Evolutionary conservation across 164 flowering plant genomes (phyloP), one percentile per base, ranked within the genome.

Genomic region (Berberis thunbergii): DNA sequence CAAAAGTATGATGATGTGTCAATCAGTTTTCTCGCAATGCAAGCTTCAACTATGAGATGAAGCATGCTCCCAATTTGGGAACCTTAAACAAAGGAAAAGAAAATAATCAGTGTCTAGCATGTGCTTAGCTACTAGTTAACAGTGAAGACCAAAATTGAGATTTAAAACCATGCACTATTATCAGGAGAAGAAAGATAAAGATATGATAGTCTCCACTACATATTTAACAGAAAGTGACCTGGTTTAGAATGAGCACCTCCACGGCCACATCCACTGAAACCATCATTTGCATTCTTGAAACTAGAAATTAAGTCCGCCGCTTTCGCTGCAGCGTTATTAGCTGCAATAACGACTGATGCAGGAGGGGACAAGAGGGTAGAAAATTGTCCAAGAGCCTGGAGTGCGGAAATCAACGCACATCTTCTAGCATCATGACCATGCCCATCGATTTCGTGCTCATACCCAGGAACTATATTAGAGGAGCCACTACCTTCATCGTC

Each of bases 21-120:
- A 53, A 93, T 68, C 66, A 93, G 67, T 49, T 82, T 82, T 78
- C 97, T 81, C 38, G 97, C 86, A 60, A 88, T 93, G 81, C 98
- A 93, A 65, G 98, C 97, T 72, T 93, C 98, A 38, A 93, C 96
- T 67, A 93, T 88, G 67, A 93, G 84, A 72, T 93, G 97, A 78
- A 81, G 69, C 90, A 90, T 81, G 76, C 81, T 82, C 41, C 97
- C 98, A 78, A 79, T 97, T 90, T 52, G 26, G 26, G 26, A 26
- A 0, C 26, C 26, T 26, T 26, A 26, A 26, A 26, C 26, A 26
- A 26, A 26, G 26, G 26, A 26, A 26, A 26, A 26, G 26, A 26
- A 26, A 26, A 26, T 26, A 26, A 26, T 26, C 26, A 26, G 26
- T 26, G 26, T 26, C 26, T 26, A 26, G 26, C 26, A 26, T 26